Conservation (phyloP, 192 early-diverging fungal genomes). For the Lobosporangium transversale region DNA sequence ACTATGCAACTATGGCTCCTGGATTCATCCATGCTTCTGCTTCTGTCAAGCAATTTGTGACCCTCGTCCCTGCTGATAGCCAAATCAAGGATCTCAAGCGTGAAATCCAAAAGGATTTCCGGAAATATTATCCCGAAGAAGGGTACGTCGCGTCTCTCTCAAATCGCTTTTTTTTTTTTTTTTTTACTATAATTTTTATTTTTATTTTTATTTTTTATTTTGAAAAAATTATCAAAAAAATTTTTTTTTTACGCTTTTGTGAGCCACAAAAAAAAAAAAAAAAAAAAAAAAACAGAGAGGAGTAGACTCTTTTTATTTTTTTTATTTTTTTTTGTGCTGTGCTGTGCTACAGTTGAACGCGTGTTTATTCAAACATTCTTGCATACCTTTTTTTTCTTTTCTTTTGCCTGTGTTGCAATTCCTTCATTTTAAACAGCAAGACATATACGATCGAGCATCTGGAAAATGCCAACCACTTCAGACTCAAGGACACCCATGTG, state of each 20-base stretch:
- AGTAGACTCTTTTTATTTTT: constrained; percentile 3
- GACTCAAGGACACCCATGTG: background rate
- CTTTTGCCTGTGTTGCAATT: background rate
- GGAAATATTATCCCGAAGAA: constrained; percentile 7
- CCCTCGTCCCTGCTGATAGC: constrained; percentile 3
- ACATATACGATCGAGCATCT: background rate
- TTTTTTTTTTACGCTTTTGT: no score
- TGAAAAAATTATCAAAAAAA: background rate
- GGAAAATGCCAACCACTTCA: background rate
- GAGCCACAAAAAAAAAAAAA: background rate
- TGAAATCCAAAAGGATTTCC: constrained; percentile 9
- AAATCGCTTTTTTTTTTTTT: background rate
- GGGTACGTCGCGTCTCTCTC: constrained; percentile 15
- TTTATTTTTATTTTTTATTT: background rate
- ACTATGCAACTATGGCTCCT: background rate
- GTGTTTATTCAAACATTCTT: background rate
- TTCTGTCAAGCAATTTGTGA: constrained; percentile 10
- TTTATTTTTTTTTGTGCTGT: constrained; percentile 1
- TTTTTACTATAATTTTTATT: background rate
- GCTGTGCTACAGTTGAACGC: background rate
- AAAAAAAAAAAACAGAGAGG: background rate
- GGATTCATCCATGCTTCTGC: background rate
- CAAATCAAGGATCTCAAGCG: constrained; percentile 10
- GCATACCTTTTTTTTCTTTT: background rate
- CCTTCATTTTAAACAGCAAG: background rate